These are phyloP conservation scores for Fusarium sp. DNA, from an alignment of 2,329 filamentous ascomycete genomes.

Conservation along the genomic window DNA sequence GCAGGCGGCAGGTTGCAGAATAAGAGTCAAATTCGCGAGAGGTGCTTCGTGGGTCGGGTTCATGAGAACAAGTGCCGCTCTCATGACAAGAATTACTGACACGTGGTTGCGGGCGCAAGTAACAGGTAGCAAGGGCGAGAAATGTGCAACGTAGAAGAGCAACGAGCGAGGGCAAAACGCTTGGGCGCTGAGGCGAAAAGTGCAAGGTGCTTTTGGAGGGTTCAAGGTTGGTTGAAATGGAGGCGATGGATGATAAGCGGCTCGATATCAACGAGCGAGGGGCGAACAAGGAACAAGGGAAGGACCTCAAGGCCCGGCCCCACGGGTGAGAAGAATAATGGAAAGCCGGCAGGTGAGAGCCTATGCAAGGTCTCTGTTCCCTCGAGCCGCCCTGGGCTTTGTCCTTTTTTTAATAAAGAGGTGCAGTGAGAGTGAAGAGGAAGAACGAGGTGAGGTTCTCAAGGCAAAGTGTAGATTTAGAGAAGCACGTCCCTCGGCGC, in stretches of 20 bases:
- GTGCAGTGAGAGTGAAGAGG: background rate
- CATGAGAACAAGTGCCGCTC: slow-evolving; percentile 28
- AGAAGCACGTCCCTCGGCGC: slow-evolving; percentile 37
- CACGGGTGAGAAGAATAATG: slow-evolving; percentile 8
- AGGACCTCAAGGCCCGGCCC: slow-evolving; percentile 17
- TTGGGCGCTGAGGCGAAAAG: slow-evolving; percentile 6
- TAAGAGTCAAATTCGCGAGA: slow-evolving; percentile 27
- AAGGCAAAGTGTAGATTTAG: slow-evolving; percentile 19
- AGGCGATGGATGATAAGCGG: slow-evolving; percentile 45
- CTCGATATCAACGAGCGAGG: slow-evolving; percentile 43
- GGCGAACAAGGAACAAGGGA: slow-evolving; percentile 17
- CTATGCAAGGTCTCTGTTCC: slow-evolving; percentile 5
- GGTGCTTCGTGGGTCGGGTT: background rate
- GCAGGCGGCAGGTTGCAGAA: slow-evolving; percentile 38
- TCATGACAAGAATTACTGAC: slow-evolving; percentile 38
- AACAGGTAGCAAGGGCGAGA: background rate
- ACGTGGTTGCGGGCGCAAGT: slow-evolving; percentile 4
- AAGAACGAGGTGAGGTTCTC: background rate
- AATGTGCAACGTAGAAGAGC: slow-evolving; percentile 2
- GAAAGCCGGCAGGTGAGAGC: background rate
- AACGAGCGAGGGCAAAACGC: slow-evolving; percentile 20
- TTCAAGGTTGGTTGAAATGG: slow-evolving; percentile 24
- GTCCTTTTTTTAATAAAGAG: background rate
- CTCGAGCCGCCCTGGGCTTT: background rate
- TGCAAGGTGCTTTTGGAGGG: slow-evolving; percentile 11